Evolutionary conservation across 768 basidiomycete species (phyloP).

Genomic region (Russula virescens): DNA sequence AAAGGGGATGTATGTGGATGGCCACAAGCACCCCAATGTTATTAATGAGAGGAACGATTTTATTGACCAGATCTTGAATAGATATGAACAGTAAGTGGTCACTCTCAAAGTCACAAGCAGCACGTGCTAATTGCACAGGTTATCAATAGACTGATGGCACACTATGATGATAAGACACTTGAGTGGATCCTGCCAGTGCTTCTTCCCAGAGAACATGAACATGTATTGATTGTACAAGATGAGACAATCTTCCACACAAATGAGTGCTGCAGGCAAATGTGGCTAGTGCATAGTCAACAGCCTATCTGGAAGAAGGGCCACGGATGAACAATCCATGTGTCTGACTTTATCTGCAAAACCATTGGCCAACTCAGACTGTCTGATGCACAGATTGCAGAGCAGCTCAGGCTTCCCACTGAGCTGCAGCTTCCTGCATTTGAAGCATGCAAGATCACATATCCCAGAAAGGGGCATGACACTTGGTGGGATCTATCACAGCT

Average conservation of each 20-base stretch:
- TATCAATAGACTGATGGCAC: not conserved
- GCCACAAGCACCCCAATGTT: not conserved
- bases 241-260: not conserved
- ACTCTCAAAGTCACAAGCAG: not conserved
- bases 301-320: not conserved
- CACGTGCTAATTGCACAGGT: too few relatives aligned
- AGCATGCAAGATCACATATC: not conserved
- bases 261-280: not conserved
- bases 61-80: not conserved
- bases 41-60: not conserved
- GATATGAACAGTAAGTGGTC: not conserved
- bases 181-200: not conserved
- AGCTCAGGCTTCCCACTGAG: not conserved
- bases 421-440: not conserved
- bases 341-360: not conserved
- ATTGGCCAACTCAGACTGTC: not conserved
- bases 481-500: not conserved
- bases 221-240: not conserved
- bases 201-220: not conserved
- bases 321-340: not conserved
- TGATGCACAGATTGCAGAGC: not conserved
- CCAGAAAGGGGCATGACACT: not conserved
- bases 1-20: not conserved
- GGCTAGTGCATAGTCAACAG: not conserved
- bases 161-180: not conserved